These are phyloP conservation scores for Pleurotus ostreatus DNA, from an alignment of 768 basidiomycete genomes.

Conservation along the genomic window DNA sequence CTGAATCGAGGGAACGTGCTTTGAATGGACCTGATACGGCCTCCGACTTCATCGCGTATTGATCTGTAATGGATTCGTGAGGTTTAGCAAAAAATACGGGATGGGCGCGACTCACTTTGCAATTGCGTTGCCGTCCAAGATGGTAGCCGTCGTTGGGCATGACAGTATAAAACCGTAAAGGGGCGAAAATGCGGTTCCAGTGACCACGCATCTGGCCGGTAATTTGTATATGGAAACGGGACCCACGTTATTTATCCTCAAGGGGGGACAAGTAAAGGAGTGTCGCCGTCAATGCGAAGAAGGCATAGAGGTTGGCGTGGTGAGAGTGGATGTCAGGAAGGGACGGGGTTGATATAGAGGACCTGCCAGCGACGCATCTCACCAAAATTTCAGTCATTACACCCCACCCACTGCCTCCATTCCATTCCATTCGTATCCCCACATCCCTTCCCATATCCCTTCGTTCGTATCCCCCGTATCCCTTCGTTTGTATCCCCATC, in stretches of 20 bases:
- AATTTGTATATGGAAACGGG: constrained; percentile 2
- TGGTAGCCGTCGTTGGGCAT: constrained; percentile 19
- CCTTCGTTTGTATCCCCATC: too few species aligned
- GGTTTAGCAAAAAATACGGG: neutral
- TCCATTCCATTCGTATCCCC: too few species aligned
- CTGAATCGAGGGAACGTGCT: constrained; percentile 80
- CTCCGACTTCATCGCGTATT: constrained; percentile 73
- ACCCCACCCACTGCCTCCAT: too few species aligned
- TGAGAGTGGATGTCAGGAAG: neutral
- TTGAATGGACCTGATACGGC: constrained; percentile 61
- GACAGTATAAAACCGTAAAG: constrained; percentile 3
- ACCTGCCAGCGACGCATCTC: constrained; percentile 5
- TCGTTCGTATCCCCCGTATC: too few species aligned
- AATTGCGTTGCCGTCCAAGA: constrained; percentile 82
- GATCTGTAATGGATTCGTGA: constrained; percentile 46
- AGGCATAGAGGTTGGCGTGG: constrained; percentile 10
- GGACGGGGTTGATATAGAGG: neutral
- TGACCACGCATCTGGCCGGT: constrained; percentile 5
- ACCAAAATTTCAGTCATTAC: constrained; percentile 12
- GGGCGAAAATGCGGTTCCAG: constrained; percentile 5
- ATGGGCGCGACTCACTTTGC: constrained; percentile 61
- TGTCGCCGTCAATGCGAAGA: neutral
- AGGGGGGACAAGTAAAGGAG: constrained; percentile 7
- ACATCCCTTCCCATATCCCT: too few species aligned
- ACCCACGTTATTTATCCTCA: constrained; percentile 8